Conservation (phyloP, 495 filamentous ascomycete species). For the Hypoxylon fuscum region DNA sequence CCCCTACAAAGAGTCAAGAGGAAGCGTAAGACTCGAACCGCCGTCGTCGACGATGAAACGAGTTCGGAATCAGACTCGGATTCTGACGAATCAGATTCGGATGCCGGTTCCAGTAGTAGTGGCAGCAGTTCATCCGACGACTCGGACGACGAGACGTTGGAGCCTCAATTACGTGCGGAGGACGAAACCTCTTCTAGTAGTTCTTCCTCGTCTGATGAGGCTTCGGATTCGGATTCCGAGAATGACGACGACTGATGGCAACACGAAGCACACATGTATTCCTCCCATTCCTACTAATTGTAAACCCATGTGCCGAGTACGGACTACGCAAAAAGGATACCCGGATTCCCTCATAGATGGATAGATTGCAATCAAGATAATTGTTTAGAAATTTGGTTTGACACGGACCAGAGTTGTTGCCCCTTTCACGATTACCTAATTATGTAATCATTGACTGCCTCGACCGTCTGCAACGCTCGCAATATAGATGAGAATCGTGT, state of each 20-base stretch:
- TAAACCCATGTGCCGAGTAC: constrained; percentile 1
- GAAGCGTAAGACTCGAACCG: constrained; percentile 64
- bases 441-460: constrained; percentile 7
- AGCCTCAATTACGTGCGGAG: constrained; percentile 13
- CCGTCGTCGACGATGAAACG: constrained; percentile 48
- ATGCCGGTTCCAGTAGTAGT: constrained; percentile 42
- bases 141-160: constrained; percentile 28
- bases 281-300: background rate
- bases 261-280: background rate
- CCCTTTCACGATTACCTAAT: constrained; percentile 11
- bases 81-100: constrained; percentile 42
- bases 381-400: constrained; percentile 8
- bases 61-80: constrained; percentile 50
- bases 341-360: constrained; percentile 12
- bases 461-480: constrained; percentile 23
- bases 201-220: constrained; percentile 33
- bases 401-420: constrained; percentile 12
- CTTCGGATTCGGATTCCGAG: constrained; percentile 32
- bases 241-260: constrained; percentile 26
- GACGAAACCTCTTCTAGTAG: constrained; percentile 44
- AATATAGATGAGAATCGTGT: constrained; percentile 23
- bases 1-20: constrained; percentile 56
- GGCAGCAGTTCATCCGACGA: constrained; percentile 47
- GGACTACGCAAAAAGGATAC: constrained; percentile 31
- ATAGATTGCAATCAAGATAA: constrained; percentile 16